Percentiles rank a stretch among this genome's conserved stretches.
These are phyloP conservation scores for Hygrocybe punicea DNA, from an alignment of 768 basidiomycete genomes.

Conservation along the genomic window DNA sequence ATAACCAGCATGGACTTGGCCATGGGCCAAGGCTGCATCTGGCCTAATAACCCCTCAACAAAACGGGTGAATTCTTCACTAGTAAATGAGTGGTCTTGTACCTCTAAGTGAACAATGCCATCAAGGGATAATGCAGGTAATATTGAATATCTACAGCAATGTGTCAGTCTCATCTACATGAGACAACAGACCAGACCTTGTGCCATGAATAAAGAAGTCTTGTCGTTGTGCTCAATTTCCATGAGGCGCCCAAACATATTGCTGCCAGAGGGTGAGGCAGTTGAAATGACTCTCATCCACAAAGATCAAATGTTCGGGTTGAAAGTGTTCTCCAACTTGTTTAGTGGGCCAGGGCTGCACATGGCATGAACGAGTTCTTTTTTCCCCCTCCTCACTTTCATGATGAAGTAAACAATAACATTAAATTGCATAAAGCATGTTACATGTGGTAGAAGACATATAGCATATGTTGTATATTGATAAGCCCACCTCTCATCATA, in stretches of 20 bases:
- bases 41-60: constrained; percentile 29
- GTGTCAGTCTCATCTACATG: background rate
- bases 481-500: too few species aligned
- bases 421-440: too few species aligned
- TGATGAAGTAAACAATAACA: too few species aligned
- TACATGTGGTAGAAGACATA: too few species aligned
- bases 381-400: too few species aligned
- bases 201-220: constrained; percentile 27
- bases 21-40: constrained; percentile 37
- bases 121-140: constrained; percentile 33
- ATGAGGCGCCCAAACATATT: constrained; percentile 24
- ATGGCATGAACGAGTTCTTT: too few species aligned
- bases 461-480: too few species aligned
- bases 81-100: constrained; percentile 30
- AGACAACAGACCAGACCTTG: constrained; percentile 13
- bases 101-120: constrained; percentile 24
- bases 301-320: constrained; percentile 27
- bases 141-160: constrained; percentile 27
- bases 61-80: constrained; percentile 26
- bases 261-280: constrained; percentile 17
- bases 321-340: constrained; percentile 1
- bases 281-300: constrained; percentile 35
- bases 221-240: constrained; percentile 19
- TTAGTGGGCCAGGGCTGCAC: too few species aligned
- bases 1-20: constrained; percentile 38